A percentile compares a stretch with the other conserved stretches of the same genome.
These are phyloP conservation scores for Anaeramoeba flamelloides DNA, from an alignment of 78 protist genomes.

Conservation along the genomic window DNA sequence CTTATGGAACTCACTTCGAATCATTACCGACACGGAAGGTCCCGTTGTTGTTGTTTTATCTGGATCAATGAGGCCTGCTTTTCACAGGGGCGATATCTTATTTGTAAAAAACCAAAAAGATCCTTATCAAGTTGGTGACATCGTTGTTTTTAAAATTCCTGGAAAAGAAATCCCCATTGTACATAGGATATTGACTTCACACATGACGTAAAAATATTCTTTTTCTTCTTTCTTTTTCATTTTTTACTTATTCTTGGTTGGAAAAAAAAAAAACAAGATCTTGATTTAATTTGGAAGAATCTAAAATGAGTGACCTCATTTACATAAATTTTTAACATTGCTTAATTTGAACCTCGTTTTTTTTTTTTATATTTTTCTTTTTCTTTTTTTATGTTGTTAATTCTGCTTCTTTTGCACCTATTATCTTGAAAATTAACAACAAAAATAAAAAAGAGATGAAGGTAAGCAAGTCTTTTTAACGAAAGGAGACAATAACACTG, in stretches of 20 bases:
- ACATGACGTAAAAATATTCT: constrained; percentile 38
- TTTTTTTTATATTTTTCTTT: too few species aligned
- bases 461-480: constrained; percentile 48
- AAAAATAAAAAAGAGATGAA: constrained; percentile 10
- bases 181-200: constrained; percentile 63
- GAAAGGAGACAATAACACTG: constrained; percentile 77
- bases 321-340: background rate
- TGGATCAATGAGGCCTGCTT: constrained; percentile 82
- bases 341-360: background rate
- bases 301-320: too few species aligned
- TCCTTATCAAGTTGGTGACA: constrained; percentile 63
- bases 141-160: constrained; percentile 58
- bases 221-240: background rate
- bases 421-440: too few species aligned
- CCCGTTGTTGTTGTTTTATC: constrained; percentile 86
- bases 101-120: constrained; percentile 41
- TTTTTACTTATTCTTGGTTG: background rate
- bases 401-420: too few species aligned
- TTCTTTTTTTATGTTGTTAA: too few species aligned
- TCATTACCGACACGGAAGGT: constrained; percentile 60
- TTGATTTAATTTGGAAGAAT: too few species aligned
- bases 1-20: constrained; percentile 72
- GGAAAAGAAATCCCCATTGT: constrained; percentile 77
- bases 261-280: too few species aligned
- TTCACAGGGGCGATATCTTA: constrained; percentile 69